Conservation (phyloP, 2,329 filamentous ascomycete genomes). For the Gnomoniopsis smithogilvyi region DNA sequence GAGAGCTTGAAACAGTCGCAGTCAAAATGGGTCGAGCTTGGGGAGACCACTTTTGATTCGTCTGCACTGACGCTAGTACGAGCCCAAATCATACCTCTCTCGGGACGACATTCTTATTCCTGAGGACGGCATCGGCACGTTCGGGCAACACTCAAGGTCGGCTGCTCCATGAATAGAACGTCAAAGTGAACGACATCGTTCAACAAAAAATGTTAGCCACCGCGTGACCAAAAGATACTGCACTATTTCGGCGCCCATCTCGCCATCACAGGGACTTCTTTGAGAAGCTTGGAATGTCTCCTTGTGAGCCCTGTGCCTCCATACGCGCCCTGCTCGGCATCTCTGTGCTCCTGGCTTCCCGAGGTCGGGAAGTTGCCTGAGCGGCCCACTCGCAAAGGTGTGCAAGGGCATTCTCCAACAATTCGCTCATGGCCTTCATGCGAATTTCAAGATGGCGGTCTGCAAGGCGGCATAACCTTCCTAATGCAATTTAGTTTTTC, state of each 20-base stretch:
- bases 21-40: not conserved
- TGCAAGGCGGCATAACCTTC: not conserved
- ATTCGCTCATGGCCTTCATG: not conserved
- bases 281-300: not conserved
- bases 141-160: not conserved
- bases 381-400: not conserved
- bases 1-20: not conserved
- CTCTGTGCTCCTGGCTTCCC: conserved; percentile 7
- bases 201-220: not conserved
- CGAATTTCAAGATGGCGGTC: conserved; percentile 4
- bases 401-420: not conserved
- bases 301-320: not conserved
- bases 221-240: not conserved
- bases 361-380: conserved; percentile 2
- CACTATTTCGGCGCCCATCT: not conserved
- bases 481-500: not conserved
- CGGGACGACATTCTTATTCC: conserved; percentile 3
- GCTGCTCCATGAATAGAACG: not conserved
- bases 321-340: not conserved
- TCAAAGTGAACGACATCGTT: not conserved
- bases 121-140: conserved; percentile 2
- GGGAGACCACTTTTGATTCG: conserved; percentile 12
- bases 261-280: not conserved
- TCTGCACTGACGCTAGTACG: conserved; percentile 10
- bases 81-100: not conserved